phyloP scores from a whole-genome alignment of 768 basidiomycete species.

The Suillus decipiens region DNA sequence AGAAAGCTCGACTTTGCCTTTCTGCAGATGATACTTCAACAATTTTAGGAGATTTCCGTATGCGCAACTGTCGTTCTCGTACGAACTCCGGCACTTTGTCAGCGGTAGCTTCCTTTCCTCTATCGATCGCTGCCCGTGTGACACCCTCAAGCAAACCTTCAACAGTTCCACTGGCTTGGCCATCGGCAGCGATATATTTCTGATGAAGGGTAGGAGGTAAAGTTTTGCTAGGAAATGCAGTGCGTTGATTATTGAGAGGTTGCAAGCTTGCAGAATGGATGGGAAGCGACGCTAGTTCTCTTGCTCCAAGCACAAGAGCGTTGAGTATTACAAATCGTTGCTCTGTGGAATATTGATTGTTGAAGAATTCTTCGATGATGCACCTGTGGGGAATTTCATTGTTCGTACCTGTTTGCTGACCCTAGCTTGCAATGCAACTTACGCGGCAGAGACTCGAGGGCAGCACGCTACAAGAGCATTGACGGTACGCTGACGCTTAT shows the following conservation, averaged over 20 bases:
- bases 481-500: conserved; percentile 72
- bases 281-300: conserved; percentile 69
- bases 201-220: conserved; percentile 73
- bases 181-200: conserved; percentile 54
- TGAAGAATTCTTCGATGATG: conserved; percentile 92
- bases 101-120: conserved; percentile 52
- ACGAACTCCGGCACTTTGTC: conserved; percentile 61
- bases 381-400: conserved; percentile 46
- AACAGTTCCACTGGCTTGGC: conserved; percentile 44
- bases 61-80: conserved; percentile 74
- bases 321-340: conserved; percentile 87
- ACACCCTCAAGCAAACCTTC: conserved; percentile 64
- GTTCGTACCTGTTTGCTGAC: background rate
- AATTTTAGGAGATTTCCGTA: conserved; percentile 52
- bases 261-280: conserved; percentile 28
- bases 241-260: conserved; percentile 34
- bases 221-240: conserved; percentile 78
- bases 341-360: conserved; percentile 84
- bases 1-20: conserved; percentile 20
- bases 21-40: conserved; percentile 38
- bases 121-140: conserved; percentile 62
- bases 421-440: conserved; percentile 29
- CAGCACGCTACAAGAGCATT: conserved; percentile 80
- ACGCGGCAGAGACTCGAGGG: conserved; percentile 82
- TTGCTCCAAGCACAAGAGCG: conserved; percentile 81